phyloP scores from a whole-genome alignment of 2,329 filamentous ascomycete species.

The Aspergillus novofumigatus region DNA sequence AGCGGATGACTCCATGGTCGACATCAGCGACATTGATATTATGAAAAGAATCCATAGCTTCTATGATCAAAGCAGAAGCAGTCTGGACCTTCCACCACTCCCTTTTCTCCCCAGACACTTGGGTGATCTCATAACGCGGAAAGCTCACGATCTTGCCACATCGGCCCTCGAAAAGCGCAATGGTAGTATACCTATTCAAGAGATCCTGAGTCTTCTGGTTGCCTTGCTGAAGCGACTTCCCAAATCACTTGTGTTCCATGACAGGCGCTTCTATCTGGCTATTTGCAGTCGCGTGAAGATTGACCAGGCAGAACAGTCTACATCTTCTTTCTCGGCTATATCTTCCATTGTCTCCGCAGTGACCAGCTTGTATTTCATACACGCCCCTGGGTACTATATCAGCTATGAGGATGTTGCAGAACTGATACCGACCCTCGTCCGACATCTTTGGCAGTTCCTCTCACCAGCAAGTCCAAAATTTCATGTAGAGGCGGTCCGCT shows the following conservation, averaged over 20 bases:
- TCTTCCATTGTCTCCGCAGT: constrained; percentile 48
- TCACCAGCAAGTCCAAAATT: constrained; percentile 83
- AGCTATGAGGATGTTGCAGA: constrained; percentile 49
- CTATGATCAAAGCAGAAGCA: constrained; percentile 67
- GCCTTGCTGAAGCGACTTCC: constrained; percentile 41
- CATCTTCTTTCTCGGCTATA: constrained; percentile 33
- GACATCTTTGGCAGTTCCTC: constrained; percentile 73
- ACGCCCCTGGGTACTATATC: constrained; percentile 33
- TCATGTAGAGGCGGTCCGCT: constrained; percentile 86
- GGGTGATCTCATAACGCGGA: constrained; percentile 61
- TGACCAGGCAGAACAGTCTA: constrained; percentile 20
- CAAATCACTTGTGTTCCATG: constrained; percentile 31
- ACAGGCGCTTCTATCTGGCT: constrained; percentile 32
- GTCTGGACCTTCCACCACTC: constrained; percentile 56
- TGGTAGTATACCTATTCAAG: constrained; percentile 46
- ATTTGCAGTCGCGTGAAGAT: constrained; percentile 25
- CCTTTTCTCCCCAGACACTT: constrained; percentile 57
- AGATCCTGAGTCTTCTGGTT: constrained; percentile 58
- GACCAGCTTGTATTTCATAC: constrained; percentile 35
- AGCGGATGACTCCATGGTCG: constrained; percentile 6
- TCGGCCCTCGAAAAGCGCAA: constrained; percentile 25
- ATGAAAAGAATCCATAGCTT: constrained; percentile 61
- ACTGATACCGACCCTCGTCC: constrained; percentile 65
- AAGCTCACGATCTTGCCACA: constrained; percentile 45
- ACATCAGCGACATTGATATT: constrained; percentile 39